Evolutionary conservation across 2,329 filamentous ascomycete genomes (phyloP), one percentile per base, ranked within the genome.

Genomic region (Aureobasidium sp.): DNA sequence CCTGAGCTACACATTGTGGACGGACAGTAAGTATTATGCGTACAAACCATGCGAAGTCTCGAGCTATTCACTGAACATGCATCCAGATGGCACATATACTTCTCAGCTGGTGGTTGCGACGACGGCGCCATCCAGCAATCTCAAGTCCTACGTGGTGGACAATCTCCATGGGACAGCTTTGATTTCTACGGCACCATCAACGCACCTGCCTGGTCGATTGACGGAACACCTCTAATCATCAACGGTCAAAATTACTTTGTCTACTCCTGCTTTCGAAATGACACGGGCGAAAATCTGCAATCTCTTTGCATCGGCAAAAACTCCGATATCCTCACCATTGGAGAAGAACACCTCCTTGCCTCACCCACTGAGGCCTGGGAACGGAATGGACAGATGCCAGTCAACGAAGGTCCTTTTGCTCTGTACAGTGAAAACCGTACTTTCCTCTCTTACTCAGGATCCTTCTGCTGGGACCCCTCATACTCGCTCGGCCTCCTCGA

Each of bases 341-440:
- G 81, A n/a, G 68, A 74, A 4, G 74, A 77, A 0, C 74, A 74
- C 55, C 75, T 83, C 27, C 77, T 85, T 60, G 83, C 81, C 0
- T 69, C 77, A 60, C 82, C 82, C 0, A 79, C 78, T 0, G 70
- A 78, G 14, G 64, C 73, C 3, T 85, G 80, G 79, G 82, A 85
- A 67, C 76, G 65, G 7, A 75, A 76, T 37, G 77, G 75, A 3
- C 73, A 70, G 0, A 54, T 66, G 37, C 77, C 81, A 0, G 82
- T 85, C 0, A 82, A 84, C 67, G 82, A 85, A 66, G 82, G 81
- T 0, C 76, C 80, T 0, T 76, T 77, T 2, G 80, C 80, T 0
- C 73, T 85, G 25, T 85, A 84, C 67, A 76, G 79, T 45, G 76
- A 76, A 27, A 80, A 79, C 13, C 78, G 77, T 60, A 83, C 80